phyloP scores from a whole-genome alignment of 257 asterid genomes.

The Solanum lycopersicoides region DNA sequence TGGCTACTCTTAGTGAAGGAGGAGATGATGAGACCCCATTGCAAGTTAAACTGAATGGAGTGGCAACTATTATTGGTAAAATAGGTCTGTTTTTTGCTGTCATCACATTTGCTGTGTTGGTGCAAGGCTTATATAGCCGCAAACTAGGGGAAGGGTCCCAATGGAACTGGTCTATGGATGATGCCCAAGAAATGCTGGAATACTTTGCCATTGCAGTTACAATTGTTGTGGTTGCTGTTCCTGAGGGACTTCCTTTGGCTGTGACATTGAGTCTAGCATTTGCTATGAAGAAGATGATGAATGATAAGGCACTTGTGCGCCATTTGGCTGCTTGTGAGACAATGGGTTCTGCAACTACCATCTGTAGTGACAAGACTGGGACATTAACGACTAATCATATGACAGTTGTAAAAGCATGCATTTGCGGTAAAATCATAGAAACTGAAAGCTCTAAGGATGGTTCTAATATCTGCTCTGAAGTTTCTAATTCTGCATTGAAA shows the following conservation, averaged over 20 bases:
- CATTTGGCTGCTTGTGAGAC: slow-evolving; percentile 95
- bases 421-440: slow-evolving; percentile 44
- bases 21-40: slow-evolving; percentile 93
- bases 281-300: slow-evolving; percentile 98
- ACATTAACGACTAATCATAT: slow-evolving; percentile 76
- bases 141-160: slow-evolving; percentile 41
- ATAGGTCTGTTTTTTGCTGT: slow-evolving; percentile 83
- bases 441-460: slow-evolving; percentile 22
- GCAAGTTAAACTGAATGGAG: slow-evolving; percentile 85
- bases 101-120: slow-evolving; percentile 74
- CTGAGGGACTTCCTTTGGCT: slow-evolving; percentile 92
- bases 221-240: slow-evolving; percentile 93
- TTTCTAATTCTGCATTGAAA: slow-evolving; percentile 37
- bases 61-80: slow-evolving; percentile 83
- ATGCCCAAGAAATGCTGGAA: slow-evolving; percentile 73
- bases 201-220: slow-evolving; percentile 93
- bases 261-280: slow-evolving; percentile 91
- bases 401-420: slow-evolving; percentile 74
- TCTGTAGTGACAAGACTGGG: slow-evolving; percentile 94
- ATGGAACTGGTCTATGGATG: slow-evolving; percentile 70
- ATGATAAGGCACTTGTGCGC: slow-evolving; percentile 86
- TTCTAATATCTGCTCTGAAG: slow-evolving; percentile 37
- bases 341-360: slow-evolving; percentile 93
- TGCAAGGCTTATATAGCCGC: slow-evolving; percentile 55
- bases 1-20: slow-evolving; percentile 88